A percentile compares a stretch with the other conserved stretches of the same genome.
Evolutionary conservation across 176 grass and related monocot species (phyloP).

Genomic region (Canna indica): DNA sequence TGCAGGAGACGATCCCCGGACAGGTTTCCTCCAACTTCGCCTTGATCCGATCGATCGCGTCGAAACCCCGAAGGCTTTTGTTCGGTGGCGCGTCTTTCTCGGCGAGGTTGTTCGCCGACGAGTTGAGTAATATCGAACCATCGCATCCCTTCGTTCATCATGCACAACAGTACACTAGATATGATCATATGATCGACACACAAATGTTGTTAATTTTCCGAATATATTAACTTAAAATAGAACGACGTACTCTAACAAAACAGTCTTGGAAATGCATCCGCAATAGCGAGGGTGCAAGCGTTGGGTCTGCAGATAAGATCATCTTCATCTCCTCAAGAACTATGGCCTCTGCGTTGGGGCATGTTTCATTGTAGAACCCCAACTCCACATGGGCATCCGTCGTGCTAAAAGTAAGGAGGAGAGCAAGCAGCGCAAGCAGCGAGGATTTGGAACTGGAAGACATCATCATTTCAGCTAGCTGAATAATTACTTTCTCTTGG

Average conservation of each 20-base stretch:
- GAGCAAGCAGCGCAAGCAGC: not conserved
- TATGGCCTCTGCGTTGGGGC: constrained; percentile 30
- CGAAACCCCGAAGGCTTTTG: constrained; percentile 45
- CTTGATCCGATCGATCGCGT: constrained; percentile 50
- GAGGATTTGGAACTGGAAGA: constrained; percentile 1
- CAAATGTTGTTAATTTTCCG: no score
- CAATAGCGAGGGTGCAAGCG: constrained; percentile 30
- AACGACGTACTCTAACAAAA: constrained; percentile 31
- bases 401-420: not conserved
- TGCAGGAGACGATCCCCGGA: constrained; percentile 47
- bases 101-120: constrained; percentile 25
- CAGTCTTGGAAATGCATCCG: constrained; percentile 66
- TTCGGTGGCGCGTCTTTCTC: constrained; percentile 51
- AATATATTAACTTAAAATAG: not conserved
- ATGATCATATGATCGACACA: no score
- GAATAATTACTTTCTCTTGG: no score
- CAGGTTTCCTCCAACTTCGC: constrained; percentile 38
- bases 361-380: constrained; percentile 33
- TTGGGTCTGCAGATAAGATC: constrained; percentile 23
- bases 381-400: constrained; percentile 23
- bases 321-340: constrained; percentile 18
- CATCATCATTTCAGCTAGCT: no score
- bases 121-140: constrained; percentile 40
- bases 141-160: constrained; percentile 53
- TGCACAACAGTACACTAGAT: no score